Evolutionary conservation across 495 filamentous ascomycete genomes (phyloP), one percentile per base, ranked within the genome.

Genomic region (Talaromyces proteolyticus): DNA sequence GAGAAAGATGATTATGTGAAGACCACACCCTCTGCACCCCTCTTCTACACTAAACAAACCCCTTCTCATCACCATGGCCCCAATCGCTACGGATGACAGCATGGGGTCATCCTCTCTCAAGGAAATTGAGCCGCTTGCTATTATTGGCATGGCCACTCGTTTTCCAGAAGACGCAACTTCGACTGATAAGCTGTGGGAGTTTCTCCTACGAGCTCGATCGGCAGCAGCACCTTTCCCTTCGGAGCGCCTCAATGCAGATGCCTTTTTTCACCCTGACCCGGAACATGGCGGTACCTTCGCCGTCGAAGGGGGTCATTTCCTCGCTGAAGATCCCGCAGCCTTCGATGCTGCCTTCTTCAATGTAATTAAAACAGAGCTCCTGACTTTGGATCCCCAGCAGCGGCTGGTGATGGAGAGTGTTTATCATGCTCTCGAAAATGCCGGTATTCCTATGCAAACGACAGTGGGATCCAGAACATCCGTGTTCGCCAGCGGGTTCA

Each of bases 351-450:
- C 54, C 41, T 23, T 51, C 49, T 23, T 56, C 42, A 51, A 47
- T 14, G 58, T 69, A 18, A 48, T 53, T 56, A 57, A 16, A 58
- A 64, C 49, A 4, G 69, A 75, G 5, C 50, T 56, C 1, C 42
- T 47, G n/a, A 53, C 29, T n/a, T 52, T 62, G 17, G 68, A 69
- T 50, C 68, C 68, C 3, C 63, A 70, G 41, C 60, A 68, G 11
- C 67, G 79, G 12, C 53, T 79, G 34, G 48, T 75, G 14, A 69
- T 84, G 24, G 78, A 83, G 53, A 69, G 70, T n/a, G 72, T 75
- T 11, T 82, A 80, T 51, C 73, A 79, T 51, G 79, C 29, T 8
- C 29, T 34, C 14, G 29, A 87, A 53, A 74, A 71, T 54, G 66
- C 62, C 11, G 73, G 73, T 0, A 58, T 73, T 3, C 44, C 62